Conservation (phyloP, 805 yeast genomes). For the Candida sanyiensis region DNA sequence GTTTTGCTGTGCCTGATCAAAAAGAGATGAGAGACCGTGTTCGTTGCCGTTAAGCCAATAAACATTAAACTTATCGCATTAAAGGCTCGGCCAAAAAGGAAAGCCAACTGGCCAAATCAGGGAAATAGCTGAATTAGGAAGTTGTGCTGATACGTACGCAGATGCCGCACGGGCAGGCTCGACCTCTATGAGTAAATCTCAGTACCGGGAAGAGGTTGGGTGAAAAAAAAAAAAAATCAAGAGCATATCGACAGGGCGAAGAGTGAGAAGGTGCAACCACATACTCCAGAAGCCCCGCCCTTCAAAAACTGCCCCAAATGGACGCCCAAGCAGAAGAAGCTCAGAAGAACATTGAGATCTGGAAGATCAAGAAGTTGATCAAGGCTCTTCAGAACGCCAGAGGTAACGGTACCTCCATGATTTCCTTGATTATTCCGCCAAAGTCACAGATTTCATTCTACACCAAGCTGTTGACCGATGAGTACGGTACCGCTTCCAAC, state of each 20-base stretch:
- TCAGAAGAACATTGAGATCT: conserved; percentile 95
- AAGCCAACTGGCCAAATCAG: background rate
- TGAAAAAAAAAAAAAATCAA: conserved; percentile 1
- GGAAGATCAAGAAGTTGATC: conserved; percentile 96
- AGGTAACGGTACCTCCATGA: conserved; percentile 99
- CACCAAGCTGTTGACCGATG: conserved; percentile 92
- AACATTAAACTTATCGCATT: no score
- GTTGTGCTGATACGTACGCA: conserved; percentile 13
- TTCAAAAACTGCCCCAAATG: conserved; percentile 11
- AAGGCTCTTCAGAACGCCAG: conserved; percentile 84
- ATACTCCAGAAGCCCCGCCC: background rate
- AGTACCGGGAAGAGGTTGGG: conserved; percentile 4
- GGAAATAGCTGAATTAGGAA: background rate
- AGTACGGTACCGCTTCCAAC: conserved; percentile 97
- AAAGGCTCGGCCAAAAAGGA: background rate
- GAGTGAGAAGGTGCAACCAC: no score
- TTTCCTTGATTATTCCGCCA: conserved; percentile 93
- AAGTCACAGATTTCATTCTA: conserved; percentile 84
- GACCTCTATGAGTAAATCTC: conserved; percentile 8
- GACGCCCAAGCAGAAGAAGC: conserved; percentile 59
- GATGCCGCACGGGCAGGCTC: background rate
- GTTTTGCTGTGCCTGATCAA: background rate
- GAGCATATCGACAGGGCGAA: background rate
- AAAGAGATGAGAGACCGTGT: background rate
- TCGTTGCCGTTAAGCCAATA: background rate